phyloP scores from a whole-genome alignment of 225 moss, liverwort and hornwort species.

The Neckera pumila region DNA sequence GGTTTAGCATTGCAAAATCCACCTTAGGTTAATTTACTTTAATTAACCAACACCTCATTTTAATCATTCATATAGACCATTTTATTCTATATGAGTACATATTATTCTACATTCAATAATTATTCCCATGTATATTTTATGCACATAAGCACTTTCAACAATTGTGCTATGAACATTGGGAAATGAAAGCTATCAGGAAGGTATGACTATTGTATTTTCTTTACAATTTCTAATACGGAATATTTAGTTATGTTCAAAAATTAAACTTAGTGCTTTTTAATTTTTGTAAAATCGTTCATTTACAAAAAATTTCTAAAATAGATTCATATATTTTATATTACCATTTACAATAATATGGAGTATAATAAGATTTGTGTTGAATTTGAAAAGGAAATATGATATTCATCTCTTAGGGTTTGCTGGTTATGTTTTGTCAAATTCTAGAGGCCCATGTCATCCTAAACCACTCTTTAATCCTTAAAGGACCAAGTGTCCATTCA shows the following conservation, averaged over 20 bases:
- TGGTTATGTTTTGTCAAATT: background rate
- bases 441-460: fast-evolving
- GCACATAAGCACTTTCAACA: background rate
- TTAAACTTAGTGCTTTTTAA: background rate
- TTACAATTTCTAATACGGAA: too few relatives aligned
- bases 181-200: background rate
- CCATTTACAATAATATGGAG: too few relatives aligned
- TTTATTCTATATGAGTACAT: background rate
- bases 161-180: fast-evolving
- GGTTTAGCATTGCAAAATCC: background rate
- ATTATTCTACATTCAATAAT: background rate
- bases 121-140: background rate
- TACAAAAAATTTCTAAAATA: background rate
- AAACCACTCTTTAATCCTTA: too few relatives aligned
- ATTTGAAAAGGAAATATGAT: background rate
- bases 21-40: background rate
- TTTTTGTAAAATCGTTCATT: too few relatives aligned
- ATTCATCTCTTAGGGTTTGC: background rate
- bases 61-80: fast-evolving
- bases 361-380: too few relatives aligned
- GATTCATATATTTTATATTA: background rate
- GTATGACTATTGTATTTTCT: background rate
- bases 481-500: too few relatives aligned
- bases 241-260: background rate
- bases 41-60: background rate